phyloP scores from a whole-genome alignment of 1,139 yeast genomes.

The Protomyces lactucae-debilis region DNA sequence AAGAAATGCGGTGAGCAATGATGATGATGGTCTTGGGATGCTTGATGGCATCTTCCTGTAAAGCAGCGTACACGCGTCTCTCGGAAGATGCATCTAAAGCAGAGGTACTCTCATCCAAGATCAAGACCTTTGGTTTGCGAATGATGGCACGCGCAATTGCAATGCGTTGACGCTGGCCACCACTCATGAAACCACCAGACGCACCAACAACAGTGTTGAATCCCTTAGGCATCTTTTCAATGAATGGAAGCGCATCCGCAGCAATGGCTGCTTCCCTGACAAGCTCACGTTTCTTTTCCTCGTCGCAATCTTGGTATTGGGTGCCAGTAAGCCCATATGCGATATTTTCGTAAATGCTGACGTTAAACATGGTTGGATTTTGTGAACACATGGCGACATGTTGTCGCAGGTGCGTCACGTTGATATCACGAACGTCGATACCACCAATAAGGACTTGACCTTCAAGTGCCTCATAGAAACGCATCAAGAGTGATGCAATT shows the following conservation, averaged over 20 bases:
- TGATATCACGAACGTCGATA: constrained; percentile 47
- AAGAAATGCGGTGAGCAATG: constrained; percentile 72
- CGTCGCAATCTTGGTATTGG: constrained; percentile 41
- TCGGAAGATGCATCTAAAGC: constrained; percentile 70
- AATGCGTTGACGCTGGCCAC: constrained; percentile 75
- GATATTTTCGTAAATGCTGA: constrained; percentile 61
- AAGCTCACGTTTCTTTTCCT: constrained; percentile 43
- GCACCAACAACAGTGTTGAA: constrained; percentile 56
- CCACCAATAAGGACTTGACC: constrained; percentile 43
- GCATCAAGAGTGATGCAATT: constrained; percentile 49
- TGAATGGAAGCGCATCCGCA: constrained; percentile 50
- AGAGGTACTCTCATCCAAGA: constrained; percentile 77
- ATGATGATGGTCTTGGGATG: constrained; percentile 64
- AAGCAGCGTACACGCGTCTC: constrained; percentile 60
- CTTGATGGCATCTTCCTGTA: constrained; percentile 52
- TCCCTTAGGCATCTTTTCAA: constrained; percentile 52
- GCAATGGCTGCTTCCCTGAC: constrained; percentile 42
- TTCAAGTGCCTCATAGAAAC: constrained; percentile 46
- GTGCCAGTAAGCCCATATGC: constrained; percentile 54
- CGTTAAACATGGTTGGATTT: constrained; percentile 62
- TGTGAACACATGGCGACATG: constrained; percentile 64
- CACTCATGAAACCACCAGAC: constrained; percentile 52
- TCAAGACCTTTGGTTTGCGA: constrained; percentile 54
- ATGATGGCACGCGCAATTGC: constrained; percentile 70
- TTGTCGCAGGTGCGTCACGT: constrained; percentile 49